Conservation (phyloP, 345 rosid species). For the Eutrema yunnanense region DNA sequence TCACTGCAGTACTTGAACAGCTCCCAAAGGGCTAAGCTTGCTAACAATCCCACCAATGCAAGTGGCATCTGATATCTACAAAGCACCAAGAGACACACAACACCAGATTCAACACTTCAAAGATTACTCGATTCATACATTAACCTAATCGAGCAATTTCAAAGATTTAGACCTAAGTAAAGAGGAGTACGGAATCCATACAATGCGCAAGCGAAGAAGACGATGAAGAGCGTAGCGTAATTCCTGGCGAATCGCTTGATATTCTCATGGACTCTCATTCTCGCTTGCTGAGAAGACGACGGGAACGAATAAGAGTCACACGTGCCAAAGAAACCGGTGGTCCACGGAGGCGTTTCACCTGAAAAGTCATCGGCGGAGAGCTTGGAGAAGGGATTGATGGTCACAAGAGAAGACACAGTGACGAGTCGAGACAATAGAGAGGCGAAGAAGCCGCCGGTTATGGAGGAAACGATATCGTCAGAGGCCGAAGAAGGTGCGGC, state of each 20-base stretch:
- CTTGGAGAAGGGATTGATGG: constrained; percentile 81
- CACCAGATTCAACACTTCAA: not conserved
- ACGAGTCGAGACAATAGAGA: constrained; percentile 38
- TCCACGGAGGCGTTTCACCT: constrained; percentile 76
- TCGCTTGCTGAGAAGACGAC: constrained; percentile 59
- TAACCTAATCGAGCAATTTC: not conserved
- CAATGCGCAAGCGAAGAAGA: constrained; percentile 87
- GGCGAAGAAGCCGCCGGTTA: constrained; percentile 37
- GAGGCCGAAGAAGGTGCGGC: constrained; percentile 17
- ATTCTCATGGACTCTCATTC: constrained; percentile 83
- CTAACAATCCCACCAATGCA: constrained; percentile 73
- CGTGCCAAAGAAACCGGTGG: constrained; percentile 61
- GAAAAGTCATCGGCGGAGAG: constrained; percentile 79
- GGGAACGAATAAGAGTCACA: constrained; percentile 73
- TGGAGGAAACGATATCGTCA: constrained; percentile 30
- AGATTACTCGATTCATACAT: not conserved
- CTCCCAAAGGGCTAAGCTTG: constrained; percentile 90
- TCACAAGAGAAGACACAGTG: constrained; percentile 52
- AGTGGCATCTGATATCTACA: constrained; percentile 90
- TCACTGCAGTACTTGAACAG: constrained; percentile 62
- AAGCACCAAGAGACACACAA: not conserved
- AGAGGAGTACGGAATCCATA: constrained; percentile 25
- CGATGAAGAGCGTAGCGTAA: constrained; percentile 64
- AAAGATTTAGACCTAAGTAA: not conserved
- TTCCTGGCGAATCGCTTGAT: constrained; percentile 84